These are phyloP conservation scores for Botryosphaeria agaves DNA, from an alignment of 2,329 filamentous ascomycete species.

Conservation along the genomic window DNA sequence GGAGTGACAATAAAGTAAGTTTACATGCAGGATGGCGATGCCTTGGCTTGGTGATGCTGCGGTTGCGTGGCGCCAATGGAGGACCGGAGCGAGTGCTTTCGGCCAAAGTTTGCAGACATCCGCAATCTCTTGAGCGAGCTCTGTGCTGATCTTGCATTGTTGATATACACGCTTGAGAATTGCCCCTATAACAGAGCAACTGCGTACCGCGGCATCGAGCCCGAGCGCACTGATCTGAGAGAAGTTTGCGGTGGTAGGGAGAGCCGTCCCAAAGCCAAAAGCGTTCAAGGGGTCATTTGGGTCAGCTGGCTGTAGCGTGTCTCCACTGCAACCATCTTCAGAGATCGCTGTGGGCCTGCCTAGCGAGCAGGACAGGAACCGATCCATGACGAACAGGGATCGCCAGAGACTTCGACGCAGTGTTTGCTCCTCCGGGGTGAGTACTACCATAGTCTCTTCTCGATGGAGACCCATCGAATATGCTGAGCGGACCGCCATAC, in stretches of 20 bases:
- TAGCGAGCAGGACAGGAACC: conserved; percentile 43
- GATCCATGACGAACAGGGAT: conserved; percentile 46
- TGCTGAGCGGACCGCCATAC: conserved; percentile 45
- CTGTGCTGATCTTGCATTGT: conserved; percentile 38
- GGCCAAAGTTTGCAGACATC: conserved; percentile 36
- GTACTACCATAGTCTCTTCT: conserved; percentile 39
- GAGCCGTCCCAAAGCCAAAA: conserved; percentile 13
- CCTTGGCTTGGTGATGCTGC: conserved; percentile 29
- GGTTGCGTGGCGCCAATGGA: conserved; percentile 34
- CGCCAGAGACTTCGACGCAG: conserved; percentile 44
- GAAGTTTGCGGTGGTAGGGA: conserved; percentile 7
- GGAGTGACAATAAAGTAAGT: conserved; percentile 44
- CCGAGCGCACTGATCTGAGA: conserved; percentile 20
- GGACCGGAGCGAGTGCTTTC: conserved; percentile 25
- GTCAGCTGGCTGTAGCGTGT: conserved; percentile 18
- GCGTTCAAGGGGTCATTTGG: conserved; percentile 1
- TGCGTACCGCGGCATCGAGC: conserved; percentile 39
- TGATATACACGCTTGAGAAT: conserved; percentile 45
- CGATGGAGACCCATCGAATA: conserved; percentile 45
- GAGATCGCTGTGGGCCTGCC: conserved; percentile 45
- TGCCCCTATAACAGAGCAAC: conserved; percentile 38
- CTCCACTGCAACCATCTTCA: conserved; percentile 42
- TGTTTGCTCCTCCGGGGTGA: conserved; percentile 26
- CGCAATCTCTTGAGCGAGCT: conserved; percentile 39
- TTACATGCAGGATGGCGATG: conserved; percentile 43